Evolutionary conservation across 257 asterid species (phyloP), one percentile per base, ranked within the genome.

Genomic region (Salvia splendens): DNA sequence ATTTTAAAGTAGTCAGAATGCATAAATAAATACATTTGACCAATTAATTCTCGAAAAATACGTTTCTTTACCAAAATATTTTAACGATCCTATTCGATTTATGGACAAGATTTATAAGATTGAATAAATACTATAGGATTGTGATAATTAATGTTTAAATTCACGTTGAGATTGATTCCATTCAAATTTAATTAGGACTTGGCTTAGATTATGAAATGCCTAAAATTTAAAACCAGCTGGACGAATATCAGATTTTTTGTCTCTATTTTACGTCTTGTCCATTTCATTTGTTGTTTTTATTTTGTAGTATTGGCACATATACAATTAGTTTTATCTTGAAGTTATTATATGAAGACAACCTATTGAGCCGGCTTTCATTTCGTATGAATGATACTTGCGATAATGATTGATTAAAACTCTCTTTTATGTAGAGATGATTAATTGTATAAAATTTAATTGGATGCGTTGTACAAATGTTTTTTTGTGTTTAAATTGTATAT

Each of bases 21-120:
- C 20, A 42, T 42, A 11, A 61, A 11, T 61, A 20, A 17, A 61
- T 61, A 42, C 1, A 5, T 5, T 41, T 20, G 38, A 41, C 66
- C 49, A 17, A 17, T 17, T 17, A 59, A 8, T 35, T 58, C 32
- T 17, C 15, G 1, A 36, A 59, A 38, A 0, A 16, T 55, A 40
- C 2, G 49, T 8, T 11, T 41, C 11, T 61, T 61, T 41, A 11
- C 65, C 65, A 60, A 60, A 40, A 38, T 59, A 14, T 10, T 9
- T 60, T 40, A 11, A 17, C 36, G 65, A 40, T 40, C 8, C 8
- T 60, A 40, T 60, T 17, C 3, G 5, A 17, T 9, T 60, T 17
- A 60, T 61, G 53, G 20, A 20, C 53, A 12, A 20, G 49, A 59
- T 59, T 59, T 59, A 59, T 38, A 41, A 17, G 46, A 33, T 41